phyloP scores from a whole-genome alignment of 2,329 filamentous ascomycete genomes.

The Exophiala mesophila region DNA sequence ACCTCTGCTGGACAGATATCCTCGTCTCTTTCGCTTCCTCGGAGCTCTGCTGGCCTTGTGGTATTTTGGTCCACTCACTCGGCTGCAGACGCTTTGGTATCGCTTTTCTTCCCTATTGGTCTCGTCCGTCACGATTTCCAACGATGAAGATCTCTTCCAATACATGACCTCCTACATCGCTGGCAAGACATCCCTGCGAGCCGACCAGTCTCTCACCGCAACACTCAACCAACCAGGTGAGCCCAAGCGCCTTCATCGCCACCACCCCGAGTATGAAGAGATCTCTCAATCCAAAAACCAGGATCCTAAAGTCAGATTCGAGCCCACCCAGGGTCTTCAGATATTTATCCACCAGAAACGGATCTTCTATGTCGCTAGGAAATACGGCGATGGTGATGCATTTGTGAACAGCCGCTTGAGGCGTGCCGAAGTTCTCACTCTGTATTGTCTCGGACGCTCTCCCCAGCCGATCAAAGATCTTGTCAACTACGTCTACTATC shows the following conservation, averaged over 20 bases:
- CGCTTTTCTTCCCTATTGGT: slow-evolving; percentile 23
- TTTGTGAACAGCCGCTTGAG: slow-evolving; percentile 22
- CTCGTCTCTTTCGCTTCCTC: slow-evolving; percentile 23
- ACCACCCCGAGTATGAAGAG: slow-evolving; percentile 24
- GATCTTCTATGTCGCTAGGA: slow-evolving; percentile 40
- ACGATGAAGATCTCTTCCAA: slow-evolving; percentile 27
- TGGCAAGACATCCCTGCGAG: slow-evolving; percentile 20
- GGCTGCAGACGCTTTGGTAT: slow-evolving; percentile 23
- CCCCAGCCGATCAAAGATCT: slow-evolving; percentile 46
- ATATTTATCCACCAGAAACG: slow-evolving; percentile 33
- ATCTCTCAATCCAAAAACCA: slow-evolving; percentile 13
- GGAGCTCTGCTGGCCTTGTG: slow-evolving; percentile 24
- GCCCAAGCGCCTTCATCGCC: slow-evolving; percentile 11
- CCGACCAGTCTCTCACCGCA: slow-evolving; percentile 24
- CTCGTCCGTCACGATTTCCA: slow-evolving; percentile 21
- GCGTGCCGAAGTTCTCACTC: slow-evolving; percentile 40
- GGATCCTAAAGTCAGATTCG: slow-evolving; percentile 26
- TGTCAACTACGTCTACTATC: slow-evolving; percentile 42
- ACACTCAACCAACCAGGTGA: slow-evolving; percentile 22
- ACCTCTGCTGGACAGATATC: slow-evolving; percentile 24
- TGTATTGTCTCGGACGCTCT: slow-evolving; percentile 46
- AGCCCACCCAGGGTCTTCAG: slow-evolving; percentile 25
- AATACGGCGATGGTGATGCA: slow-evolving; percentile 30
- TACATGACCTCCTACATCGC: slow-evolving; percentile 22
- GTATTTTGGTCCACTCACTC: slow-evolving; percentile 24